Conservation (phyloP, 352 stramenopile species). For the Globisporangium cystogenes region DNA sequence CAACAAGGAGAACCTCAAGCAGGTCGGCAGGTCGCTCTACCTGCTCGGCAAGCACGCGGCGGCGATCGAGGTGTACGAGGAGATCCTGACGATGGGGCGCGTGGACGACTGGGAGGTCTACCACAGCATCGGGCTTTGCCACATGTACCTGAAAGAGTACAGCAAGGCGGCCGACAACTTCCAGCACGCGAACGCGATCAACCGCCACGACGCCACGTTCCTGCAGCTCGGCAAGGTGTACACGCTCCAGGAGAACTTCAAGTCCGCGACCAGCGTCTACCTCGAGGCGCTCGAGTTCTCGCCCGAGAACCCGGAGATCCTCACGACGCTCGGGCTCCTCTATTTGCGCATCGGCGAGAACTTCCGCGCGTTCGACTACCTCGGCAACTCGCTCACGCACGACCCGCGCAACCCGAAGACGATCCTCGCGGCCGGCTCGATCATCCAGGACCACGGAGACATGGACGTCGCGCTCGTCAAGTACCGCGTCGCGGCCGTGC, state of each 20-base stretch:
- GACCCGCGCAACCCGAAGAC: constrained; percentile 89
- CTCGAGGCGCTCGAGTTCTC: constrained; percentile 92
- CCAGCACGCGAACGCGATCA: constrained; percentile 88
- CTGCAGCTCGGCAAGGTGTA: constrained; percentile 90
- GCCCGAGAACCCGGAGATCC: constrained; percentile 89
- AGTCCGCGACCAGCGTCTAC: constrained; percentile 85
- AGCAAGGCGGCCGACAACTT: constrained; percentile 86
- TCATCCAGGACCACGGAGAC: constrained; percentile 92
- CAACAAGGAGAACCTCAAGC: constrained; percentile 91
- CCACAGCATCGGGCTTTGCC: constrained; percentile 89
- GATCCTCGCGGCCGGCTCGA: constrained; percentile 89
- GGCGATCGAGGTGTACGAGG: constrained; percentile 87
- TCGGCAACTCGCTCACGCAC: constrained; percentile 92
- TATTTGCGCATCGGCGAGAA: constrained; percentile 89
- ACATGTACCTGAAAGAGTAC: constrained; percentile 91
- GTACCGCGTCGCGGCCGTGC: constrained; percentile 89
- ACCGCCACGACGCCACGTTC: constrained; percentile 89
- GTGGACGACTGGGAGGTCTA: constrained; percentile 92
- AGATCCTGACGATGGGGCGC: constrained; percentile 76
- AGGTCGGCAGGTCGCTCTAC: constrained; percentile 77
- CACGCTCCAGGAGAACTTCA: constrained; percentile 79
- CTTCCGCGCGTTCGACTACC: constrained; percentile 91
- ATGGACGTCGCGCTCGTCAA: constrained; percentile 94
- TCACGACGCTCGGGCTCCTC: constrained; percentile 88
- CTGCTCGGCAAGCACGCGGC: constrained; percentile 87